Base-by-base conservation (phyloP, 768 basidiomycete genomes). In the Lactarius tabidus region DNA sequence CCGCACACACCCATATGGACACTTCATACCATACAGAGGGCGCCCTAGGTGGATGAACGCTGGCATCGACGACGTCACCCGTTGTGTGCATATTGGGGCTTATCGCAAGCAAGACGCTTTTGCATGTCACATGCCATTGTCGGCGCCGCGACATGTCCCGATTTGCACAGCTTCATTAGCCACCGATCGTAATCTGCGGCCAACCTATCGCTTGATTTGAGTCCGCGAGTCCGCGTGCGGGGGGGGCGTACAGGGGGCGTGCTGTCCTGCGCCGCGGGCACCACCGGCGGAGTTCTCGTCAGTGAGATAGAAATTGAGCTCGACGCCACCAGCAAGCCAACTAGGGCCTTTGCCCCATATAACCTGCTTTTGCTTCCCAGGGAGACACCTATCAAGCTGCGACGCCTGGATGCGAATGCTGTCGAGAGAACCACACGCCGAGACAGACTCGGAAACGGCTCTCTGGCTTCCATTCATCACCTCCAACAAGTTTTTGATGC, bases 151-250 rank as follows among this genome's bases (percentile, higher is more conserved):
- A 51, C 43, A 56, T 43, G n/a, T 48, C 43, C 53, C 52, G 59
- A 56, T 57, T 61, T 53, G 38, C 64, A 65, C 64, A 26, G 43
- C 64, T 48, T 36, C 43, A 28, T 17, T 45, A 53, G 29, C 56
- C 60, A 54, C 65, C 65, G 65, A 66, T 66, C 65, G 65, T 66
- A 62, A 66, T 66, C 48, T 66, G 48, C 48, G 56, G 52, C 53
- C 28, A 12, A 28, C 36, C 20, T 12, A 17, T 3, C 23, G 12
- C 33, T 39, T 28, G 28, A 41, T 53, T 51, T 41, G 53, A 14
- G 29, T 26, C 35, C 36, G 35, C 33, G 56, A 57, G 33, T 18
- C 33, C 35, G 56, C 26, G 53, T 15, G 33, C 33, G 8, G 33
- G 33, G 33, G n/a, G n/a, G n/a, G n/a, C n/a, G 20, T n/a, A 33